Conservation (phyloP, 1,284 basidiomycete genomes). For the Pascua sp. region DNA sequence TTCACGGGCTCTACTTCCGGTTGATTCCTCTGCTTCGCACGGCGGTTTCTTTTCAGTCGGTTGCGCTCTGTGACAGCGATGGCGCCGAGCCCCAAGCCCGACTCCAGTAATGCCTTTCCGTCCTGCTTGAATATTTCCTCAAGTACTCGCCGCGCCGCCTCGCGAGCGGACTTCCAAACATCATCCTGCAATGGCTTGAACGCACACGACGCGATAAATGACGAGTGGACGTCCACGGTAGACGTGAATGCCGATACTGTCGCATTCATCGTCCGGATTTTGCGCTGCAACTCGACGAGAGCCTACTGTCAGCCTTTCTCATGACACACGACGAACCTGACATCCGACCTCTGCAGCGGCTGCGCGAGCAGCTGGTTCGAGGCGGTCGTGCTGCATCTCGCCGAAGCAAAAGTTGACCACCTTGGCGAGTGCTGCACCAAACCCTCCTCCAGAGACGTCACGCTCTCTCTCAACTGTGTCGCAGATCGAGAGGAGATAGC, state of each 20-base stretch:
- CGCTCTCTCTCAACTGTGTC: constrained; percentile 26
- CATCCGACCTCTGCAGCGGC: constrained; percentile 60
- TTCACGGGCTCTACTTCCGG: constrained; percentile 7
- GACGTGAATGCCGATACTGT: constrained; percentile 23
- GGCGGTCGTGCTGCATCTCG: constrained; percentile 71
- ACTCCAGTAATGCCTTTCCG: constrained; percentile 34
- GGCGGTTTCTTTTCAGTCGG: constrained; percentile 17
- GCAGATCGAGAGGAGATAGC: constrained; percentile 34
- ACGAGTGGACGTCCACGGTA: constrained; percentile 45
- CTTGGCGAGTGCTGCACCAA: constrained; percentile 64
- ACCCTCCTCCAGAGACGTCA: constrained; percentile 54
- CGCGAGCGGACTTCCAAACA: constrained; percentile 28
- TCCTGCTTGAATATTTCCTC: constrained; percentile 45
- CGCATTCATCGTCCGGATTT: constrained; percentile 7
- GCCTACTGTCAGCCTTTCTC: constrained; percentile 14
- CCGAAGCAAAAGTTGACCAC: constrained; percentile 68
- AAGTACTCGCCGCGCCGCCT: constrained; percentile 43
- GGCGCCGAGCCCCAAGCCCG: constrained; percentile 31
- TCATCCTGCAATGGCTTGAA: constrained; percentile 45
- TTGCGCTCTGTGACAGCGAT: constrained; percentile 29
- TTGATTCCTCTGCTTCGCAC: background rate
- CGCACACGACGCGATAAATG: constrained; percentile 59
- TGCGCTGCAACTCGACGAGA: constrained; percentile 14
- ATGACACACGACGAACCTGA: constrained; percentile 54
- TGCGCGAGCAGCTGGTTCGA: constrained; percentile 57